A percentile compares a stretch with the other conserved stretches of the same genome.
phyloP scores from a whole-genome alignment of 768 basidiomycete genomes.

The Amanita pseudoporphyria region DNA sequence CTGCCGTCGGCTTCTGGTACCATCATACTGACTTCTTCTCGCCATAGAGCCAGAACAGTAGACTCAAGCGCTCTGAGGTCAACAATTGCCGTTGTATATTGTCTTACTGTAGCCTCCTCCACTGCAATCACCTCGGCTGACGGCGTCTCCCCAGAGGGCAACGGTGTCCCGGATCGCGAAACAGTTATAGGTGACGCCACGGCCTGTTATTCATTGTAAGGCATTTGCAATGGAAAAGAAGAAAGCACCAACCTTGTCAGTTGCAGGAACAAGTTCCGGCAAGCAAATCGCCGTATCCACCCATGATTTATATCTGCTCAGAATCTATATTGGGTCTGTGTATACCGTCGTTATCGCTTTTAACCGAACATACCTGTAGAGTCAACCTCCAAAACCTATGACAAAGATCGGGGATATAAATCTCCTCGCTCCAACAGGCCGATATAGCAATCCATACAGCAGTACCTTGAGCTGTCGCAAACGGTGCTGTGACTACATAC shows the following conservation, averaged over 20 bases:
- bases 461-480: constrained; percentile 54
- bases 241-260: neutral
- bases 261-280: constrained; percentile 12
- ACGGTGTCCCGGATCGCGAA: constrained; percentile 46
- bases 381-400: constrained; percentile 88
- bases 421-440: constrained; percentile 79
- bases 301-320: constrained; percentile 76
- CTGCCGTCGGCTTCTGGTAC: constrained; percentile 35
- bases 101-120: constrained; percentile 58
- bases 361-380: constrained; percentile 55
- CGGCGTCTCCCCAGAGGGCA: constrained; percentile 34
- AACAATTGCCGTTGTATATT: constrained; percentile 54
- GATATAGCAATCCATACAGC: constrained; percentile 65
- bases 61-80: constrained; percentile 55
- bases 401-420: constrained; percentile 76
- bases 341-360: neutral
- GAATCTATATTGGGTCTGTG: constrained; percentile 40
- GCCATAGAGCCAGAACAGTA: constrained; percentile 53
- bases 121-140: constrained; percentile 44
- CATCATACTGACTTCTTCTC: constrained; percentile 52
- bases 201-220: neutral
- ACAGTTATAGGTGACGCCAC: constrained; percentile 16
- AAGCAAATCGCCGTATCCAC: constrained; percentile 44
- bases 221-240: neutral
- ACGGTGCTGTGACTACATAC: constrained; percentile 24